phyloP scores from a whole-genome alignment of 192 early-diverging fungal species.

The Dimargaris xerosporica region DNA sequence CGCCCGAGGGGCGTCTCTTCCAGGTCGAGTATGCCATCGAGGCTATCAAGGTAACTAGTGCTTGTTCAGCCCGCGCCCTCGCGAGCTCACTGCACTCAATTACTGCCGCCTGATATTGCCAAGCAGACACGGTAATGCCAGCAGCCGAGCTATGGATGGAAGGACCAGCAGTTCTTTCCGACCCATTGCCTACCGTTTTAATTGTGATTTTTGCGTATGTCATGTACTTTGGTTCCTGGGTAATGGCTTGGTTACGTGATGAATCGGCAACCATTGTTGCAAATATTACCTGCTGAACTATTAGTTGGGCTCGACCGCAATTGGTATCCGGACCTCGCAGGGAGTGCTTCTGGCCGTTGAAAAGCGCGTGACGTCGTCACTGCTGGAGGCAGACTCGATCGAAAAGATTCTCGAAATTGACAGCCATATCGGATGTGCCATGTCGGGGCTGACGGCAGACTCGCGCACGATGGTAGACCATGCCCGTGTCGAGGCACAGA shows the following conservation, averaged over 20 bases:
- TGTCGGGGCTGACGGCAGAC: constrained; percentile 76
- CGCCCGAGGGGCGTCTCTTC: constrained; percentile 96
- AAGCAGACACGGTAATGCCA: too few species aligned
- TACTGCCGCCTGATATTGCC: too few species aligned
- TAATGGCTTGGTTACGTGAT: too few species aligned
- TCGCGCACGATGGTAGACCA: constrained; percentile 92
- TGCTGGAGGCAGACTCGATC: constrained; percentile 86
- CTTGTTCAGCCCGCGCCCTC: constrained; percentile 15
- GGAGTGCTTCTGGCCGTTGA: constrained; percentile 94
- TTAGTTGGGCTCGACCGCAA: constrained; percentile 88
- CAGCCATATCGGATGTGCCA: neutral
- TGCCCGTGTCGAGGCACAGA: constrained; percentile 95
- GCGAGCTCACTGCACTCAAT: too few species aligned
- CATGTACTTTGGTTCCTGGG: too few species aligned
- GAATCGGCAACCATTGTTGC: too few species aligned
- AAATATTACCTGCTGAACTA: constrained; percentile 16
- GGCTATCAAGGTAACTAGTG: constrained; percentile 95
- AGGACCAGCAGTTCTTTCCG: constrained; percentile 12
- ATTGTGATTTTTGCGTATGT: too few species aligned
- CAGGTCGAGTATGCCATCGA: constrained; percentile 99
- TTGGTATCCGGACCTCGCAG: constrained; percentile 90
- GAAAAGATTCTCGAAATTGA: constrained; percentile 84
- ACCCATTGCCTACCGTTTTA: constrained; percentile 19
- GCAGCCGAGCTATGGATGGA: too few species aligned
- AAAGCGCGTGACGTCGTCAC: constrained; percentile 85